Evolutionary conservation across 768 basidiomycete species (phyloP).

Genomic region (Mycena belliarum): DNA sequence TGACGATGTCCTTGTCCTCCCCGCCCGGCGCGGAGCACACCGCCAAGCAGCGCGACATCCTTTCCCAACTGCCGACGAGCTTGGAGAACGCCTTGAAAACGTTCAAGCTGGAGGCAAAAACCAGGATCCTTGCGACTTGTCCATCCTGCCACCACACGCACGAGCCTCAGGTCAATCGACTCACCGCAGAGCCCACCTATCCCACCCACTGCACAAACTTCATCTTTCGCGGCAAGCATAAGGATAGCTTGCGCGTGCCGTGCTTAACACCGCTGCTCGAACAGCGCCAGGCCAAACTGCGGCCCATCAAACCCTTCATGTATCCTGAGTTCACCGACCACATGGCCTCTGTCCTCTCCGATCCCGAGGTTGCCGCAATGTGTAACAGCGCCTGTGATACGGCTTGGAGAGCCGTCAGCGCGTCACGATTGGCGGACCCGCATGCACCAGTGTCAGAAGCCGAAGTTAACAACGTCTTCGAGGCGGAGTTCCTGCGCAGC

Average conservation of each 20-base stretch:
- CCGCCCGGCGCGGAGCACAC: slow-evolving; percentile 5
- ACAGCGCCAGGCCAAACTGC: slow-evolving; percentile 16
- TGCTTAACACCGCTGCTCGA: slow-evolving; percentile 13
- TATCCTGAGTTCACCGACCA: slow-evolving; percentile 25
- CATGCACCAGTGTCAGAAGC: slow-evolving; percentile 2
- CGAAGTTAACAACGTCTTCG: slow-evolving; percentile 24
- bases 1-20: slow-evolving; percentile 12
- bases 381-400: slow-evolving; percentile 22
- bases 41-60: slow-evolving; percentile 14
- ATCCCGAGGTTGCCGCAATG: slow-evolving; percentile 19
- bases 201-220: slow-evolving; percentile 13
- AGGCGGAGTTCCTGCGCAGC: slow-evolving; percentile 29
- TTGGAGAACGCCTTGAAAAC: slow-evolving; percentile 13
- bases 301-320: slow-evolving; percentile 23
- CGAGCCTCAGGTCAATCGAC: slow-evolving; percentile 13
- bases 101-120: slow-evolving; percentile 20
- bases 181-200: slow-evolving; percentile 14
- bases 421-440: not conserved
- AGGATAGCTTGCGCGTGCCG: slow-evolving; percentile 1
- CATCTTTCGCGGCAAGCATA: slow-evolving; percentile 16
- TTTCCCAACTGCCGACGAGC: slow-evolving; percentile 14
- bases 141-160: slow-evolving; percentile 18
- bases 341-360: slow-evolving; percentile 20
- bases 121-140: slow-evolving; percentile 14
- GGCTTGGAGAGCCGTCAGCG: slow-evolving; percentile 11